Conservation (phyloP, 2,329 filamentous ascomycete species). For the Laburnicola sp. region DNA sequence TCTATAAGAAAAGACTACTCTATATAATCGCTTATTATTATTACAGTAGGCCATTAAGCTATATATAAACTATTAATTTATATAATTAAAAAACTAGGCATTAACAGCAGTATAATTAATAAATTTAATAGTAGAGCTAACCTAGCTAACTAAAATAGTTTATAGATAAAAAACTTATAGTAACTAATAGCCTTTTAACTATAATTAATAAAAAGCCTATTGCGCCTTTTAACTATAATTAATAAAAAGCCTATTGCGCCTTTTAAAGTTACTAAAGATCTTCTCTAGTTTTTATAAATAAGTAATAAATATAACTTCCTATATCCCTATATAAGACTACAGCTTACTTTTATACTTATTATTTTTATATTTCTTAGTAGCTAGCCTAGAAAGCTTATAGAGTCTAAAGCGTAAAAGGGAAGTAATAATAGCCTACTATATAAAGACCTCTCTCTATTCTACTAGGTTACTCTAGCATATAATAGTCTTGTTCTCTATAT, state of each 20-base stretch:
- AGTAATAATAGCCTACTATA: neutral
- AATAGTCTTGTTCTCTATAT: neutral
- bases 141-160: too few species aligned
- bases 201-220: too few species aligned
- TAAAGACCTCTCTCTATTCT: neutral
- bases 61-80: too few species aligned
- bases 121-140: too few species aligned
- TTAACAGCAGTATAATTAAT: too few species aligned
- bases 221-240: too few species aligned
- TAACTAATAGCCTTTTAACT: too few species aligned
- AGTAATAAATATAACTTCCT: neutral
- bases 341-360: neutral
- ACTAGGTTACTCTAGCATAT: neutral
- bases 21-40: too few species aligned
- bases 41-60: too few species aligned
- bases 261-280: neutral
- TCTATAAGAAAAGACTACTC: too few species aligned
- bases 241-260: neutral
- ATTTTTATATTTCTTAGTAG: neutral
- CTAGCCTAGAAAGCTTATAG: neutral
- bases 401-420: neutral
- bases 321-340: neutral
- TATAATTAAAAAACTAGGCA: too few species aligned
- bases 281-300: neutral
- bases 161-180: too few species aligned